These are phyloP conservation scores for Exophiala aquamarina DNA, from an alignment of 2,329 filamentous ascomycete species.

Conservation along the genomic window DNA sequence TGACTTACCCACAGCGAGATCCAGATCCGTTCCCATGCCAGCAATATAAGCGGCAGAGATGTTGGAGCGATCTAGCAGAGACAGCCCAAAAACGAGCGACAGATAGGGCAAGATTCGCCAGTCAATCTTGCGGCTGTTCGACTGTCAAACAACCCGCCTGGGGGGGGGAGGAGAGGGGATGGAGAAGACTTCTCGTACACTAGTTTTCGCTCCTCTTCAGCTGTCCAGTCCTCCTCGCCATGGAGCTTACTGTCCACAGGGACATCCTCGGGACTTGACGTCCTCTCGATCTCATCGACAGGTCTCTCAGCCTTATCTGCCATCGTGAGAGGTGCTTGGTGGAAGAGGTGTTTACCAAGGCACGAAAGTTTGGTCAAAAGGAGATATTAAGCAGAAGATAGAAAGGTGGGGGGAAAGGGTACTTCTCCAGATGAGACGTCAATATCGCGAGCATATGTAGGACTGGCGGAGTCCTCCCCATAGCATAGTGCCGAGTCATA, in stretches of 20 bases:
- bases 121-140: not conserved
- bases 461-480: too few relatives aligned
- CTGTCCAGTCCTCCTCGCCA: not conserved
- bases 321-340: not conserved
- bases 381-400: too few relatives aligned
- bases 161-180: not conserved
- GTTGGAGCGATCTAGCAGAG: constrained; percentile 76
- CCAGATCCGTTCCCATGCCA: constrained; percentile 40
- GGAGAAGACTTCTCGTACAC: not conserved
- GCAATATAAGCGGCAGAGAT: constrained; percentile 70
- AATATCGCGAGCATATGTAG: too few relatives aligned
- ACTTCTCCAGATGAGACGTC: too few relatives aligned
- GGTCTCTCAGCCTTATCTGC: not conserved
- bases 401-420: too few relatives aligned
- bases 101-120: not conserved
- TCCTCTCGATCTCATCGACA: not conserved
- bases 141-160: not conserved
- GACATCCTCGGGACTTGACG: not conserved
- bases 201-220: constrained; percentile 1
- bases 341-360: too few relatives aligned
- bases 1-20: constrained; percentile 26
- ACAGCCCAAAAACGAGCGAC: constrained; percentile 7
- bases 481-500: too few relatives aligned
- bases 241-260: not conserved
- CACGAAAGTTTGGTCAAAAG: too few relatives aligned